Percentiles rank a stretch among this genome's conserved stretches.
Evolutionary conservation across 169 alveolate species (phyloP).

Genomic region (Theileria luwenshuni): DNA sequence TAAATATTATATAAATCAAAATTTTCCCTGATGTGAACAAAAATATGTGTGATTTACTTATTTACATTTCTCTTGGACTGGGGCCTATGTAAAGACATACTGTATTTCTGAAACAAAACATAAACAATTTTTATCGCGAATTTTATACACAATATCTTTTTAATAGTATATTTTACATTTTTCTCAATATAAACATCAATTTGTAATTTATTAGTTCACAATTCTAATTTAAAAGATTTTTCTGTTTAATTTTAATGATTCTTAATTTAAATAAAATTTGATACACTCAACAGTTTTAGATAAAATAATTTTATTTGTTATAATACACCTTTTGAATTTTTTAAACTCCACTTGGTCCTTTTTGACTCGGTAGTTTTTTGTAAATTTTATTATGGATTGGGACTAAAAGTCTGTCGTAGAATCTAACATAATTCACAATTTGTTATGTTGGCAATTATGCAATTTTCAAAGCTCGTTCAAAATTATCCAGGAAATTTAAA

Average conservation of each 20-base stretch:
- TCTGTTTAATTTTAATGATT: slow-evolving; percentile 10
- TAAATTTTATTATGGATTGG: no score
- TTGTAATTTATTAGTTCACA: slow-evolving; percentile 2
- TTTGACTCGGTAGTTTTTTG: not conserved
- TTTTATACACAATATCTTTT: not conserved
- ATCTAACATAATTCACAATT: no score
- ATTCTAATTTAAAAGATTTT: not conserved
- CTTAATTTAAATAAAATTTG: slow-evolving; percentile 7
- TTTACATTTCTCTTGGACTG: not conserved
- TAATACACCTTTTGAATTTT: no score
- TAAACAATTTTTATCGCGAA: slow-evolving; percentile 8
- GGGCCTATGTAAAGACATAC: not conserved
- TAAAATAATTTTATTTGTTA: not conserved
- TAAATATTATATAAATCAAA: no score
- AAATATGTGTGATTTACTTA: not conserved
- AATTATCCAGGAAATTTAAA: not conserved
- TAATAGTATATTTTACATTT: not conserved
- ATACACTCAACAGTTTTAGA: not conserved
- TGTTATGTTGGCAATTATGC: no score
- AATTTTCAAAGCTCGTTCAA: no score
- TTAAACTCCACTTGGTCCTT: no score
- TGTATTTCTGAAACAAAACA: not conserved
- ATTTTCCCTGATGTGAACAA: no score
- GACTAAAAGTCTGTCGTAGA: no score
- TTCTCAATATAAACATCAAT: not conserved